A percentile compares a stretch with the other conserved stretches of the same genome.
Evolutionary conservation across 805 yeast species (phyloP).

Genomic region (Allodekkera sacchari): DNA sequence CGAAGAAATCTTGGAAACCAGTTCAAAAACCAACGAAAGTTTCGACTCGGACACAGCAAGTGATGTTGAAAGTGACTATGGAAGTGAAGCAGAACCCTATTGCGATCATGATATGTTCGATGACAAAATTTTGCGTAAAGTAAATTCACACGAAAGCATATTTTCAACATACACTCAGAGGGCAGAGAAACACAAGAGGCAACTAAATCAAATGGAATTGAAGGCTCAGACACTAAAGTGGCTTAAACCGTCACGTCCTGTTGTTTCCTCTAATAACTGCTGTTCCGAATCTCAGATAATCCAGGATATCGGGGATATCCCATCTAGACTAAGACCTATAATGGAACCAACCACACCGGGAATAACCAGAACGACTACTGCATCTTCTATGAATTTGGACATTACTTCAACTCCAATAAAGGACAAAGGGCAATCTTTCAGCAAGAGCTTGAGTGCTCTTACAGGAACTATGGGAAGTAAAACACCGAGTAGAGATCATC

Average conservation of each 20-base stretch:
- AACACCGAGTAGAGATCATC: no score
- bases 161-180: conserved; percentile 9
- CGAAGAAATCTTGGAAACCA: background rate
- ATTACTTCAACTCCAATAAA: no score
- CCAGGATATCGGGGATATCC: no score
- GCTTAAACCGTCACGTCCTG: conserved; percentile 20
- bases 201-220: conserved; percentile 10
- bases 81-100: conserved; percentile 1
- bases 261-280: conserved; percentile 10
- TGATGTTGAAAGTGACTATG: conserved; percentile 2
- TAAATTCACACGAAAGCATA: conserved; percentile 26
- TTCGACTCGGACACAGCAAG: no score
- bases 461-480: no score
- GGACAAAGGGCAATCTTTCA: no score
- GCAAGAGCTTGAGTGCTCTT: no score
- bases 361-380: no score
- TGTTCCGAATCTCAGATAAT: background rate
- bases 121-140: background rate
- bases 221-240: conserved; percentile 25
- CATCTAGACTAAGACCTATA: conserved; percentile 3
- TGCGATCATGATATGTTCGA: background rate
- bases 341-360: conserved; percentile 1
- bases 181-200: background rate
- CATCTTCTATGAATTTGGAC: no score
- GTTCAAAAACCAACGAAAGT: background rate